phyloP scores from a whole-genome alignment of 176 grass and related monocot genomes.

The Oryza meridionalis region DNA sequence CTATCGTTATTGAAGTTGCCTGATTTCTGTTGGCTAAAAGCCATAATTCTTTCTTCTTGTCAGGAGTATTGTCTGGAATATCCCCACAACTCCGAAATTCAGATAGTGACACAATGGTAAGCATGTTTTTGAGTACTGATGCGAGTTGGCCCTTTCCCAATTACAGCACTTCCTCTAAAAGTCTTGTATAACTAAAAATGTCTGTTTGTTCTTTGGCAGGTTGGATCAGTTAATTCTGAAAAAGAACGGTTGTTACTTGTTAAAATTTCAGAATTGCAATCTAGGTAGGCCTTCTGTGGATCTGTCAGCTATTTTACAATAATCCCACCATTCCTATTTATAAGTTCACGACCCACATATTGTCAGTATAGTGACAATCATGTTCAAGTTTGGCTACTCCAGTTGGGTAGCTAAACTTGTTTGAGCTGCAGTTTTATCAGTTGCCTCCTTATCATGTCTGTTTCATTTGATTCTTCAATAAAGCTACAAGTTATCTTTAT shows the following conservation, averaged over 20 bases:
- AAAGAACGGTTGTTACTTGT: conserved; percentile 82
- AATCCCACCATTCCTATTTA: conserved; percentile 13
- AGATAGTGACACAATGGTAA: conserved; percentile 60
- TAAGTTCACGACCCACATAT: conserved; percentile 10
- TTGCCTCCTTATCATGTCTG: not conserved
- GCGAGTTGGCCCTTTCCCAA: not conserved
- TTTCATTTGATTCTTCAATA: not conserved
- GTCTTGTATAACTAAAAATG: conserved; percentile 11
- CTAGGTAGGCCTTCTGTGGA: conserved; percentile 58
- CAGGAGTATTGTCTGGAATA: conserved; percentile 62
- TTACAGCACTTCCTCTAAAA: not conserved
- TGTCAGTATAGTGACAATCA: not conserved
- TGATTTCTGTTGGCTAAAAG: conserved; percentile 8
- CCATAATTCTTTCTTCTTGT: conserved; percentile 36
- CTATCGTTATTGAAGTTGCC: not conserved
- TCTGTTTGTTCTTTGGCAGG: conserved; percentile 54
- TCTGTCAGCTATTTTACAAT: conserved; percentile 10
- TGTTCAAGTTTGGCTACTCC: conserved; percentile 16
- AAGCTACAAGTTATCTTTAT: not conserved
- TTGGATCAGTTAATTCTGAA: conserved; percentile 66
- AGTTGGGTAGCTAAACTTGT: conserved; percentile 13
- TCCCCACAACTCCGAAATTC: conserved; percentile 46
- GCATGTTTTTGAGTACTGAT: conserved; percentile 4
- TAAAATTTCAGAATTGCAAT: conserved; percentile 92
- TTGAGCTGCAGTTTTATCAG: not conserved